These are phyloP conservation scores for Selaginella tamariscina DNA, from an alignment of 75 land plant genomes.

Conservation along the genomic window DNA sequence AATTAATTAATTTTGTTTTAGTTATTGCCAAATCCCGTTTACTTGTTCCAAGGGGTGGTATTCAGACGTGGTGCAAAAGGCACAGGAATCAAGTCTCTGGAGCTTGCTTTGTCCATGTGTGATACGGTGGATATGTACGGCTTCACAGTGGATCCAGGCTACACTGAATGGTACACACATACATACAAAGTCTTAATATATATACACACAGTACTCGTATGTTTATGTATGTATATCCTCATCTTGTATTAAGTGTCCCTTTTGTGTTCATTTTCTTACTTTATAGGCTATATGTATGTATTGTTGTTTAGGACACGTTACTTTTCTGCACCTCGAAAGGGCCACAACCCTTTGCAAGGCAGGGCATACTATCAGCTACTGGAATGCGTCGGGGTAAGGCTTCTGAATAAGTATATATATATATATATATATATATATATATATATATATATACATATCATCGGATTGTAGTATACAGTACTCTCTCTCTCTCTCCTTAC, in stretches of 20 bases:
- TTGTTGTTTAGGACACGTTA: conserved; percentile 61
- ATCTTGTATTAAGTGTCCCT: not conserved
- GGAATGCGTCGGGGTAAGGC: conserved; percentile 74
- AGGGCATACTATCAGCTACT: conserved; percentile 91
- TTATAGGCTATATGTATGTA: not conserved
- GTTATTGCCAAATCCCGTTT: conserved; percentile 90
- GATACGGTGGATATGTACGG: conserved; percentile 93
- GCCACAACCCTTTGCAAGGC: conserved; percentile 95
- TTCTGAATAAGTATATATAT: not conserved
- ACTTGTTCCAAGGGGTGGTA: conserved; percentile 92
- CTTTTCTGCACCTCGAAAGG: conserved; percentile 76
- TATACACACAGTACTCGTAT: not conserved
- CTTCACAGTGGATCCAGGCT: conserved; percentile 97
- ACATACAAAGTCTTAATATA: not conserved
- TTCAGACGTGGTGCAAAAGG: conserved; percentile 98
- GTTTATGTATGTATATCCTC: conserved; percentile 4
- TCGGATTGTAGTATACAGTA: not conserved
- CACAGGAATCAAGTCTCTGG: conserved; percentile 94
- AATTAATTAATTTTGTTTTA: conserved; percentile 17
- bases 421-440: too few relatives aligned
- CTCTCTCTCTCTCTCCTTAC: too few relatives aligned
- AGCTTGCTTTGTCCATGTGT: conserved; percentile 91
- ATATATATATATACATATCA: too few relatives aligned
- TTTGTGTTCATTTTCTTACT: conserved; percentile 6
- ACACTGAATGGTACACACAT: conserved; percentile 67